A percentile compares a stretch with the other conserved stretches of the same genome.
Evolutionary conservation across 306 rosid genomes (phyloP).

Genomic region (Lagenaria siceraria): DNA sequence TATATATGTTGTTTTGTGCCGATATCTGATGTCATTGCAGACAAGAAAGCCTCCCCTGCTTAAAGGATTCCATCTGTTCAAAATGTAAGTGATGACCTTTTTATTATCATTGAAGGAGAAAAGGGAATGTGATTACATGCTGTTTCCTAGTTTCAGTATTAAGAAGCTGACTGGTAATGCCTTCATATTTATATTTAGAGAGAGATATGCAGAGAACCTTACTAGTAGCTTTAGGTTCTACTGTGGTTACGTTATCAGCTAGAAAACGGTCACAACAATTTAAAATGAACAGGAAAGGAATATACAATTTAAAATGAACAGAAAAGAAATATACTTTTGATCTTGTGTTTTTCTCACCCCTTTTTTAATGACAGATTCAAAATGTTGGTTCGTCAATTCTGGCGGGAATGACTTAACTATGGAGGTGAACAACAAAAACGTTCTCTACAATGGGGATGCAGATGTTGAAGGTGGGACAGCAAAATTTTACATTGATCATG

Average conservation of each 20-base stretch:
- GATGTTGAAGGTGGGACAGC: slow-evolving; percentile 29
- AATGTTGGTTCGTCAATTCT: slow-evolving; percentile 47
- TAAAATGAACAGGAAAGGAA: not conserved
- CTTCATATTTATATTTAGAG: not conserved
- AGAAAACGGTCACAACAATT: not conserved
- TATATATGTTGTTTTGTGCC: not conserved
- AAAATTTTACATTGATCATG: slow-evolving; percentile 6
- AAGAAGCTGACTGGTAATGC: not conserved
- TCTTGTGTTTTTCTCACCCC: not conserved
- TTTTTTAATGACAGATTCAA: slow-evolving; percentile 46
- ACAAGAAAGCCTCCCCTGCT: slow-evolving; percentile 44
- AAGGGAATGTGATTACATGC: not conserved
- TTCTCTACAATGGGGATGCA: slow-evolving; percentile 27
- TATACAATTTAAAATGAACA: not conserved
- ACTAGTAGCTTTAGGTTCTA: not conserved
- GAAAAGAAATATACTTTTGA: not conserved
- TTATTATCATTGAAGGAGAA: not conserved
- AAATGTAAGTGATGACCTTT: slow-evolving; percentile 40
- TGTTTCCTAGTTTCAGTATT: not conserved
- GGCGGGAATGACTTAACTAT: slow-evolving; percentile 22
- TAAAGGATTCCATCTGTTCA: slow-evolving; percentile 40
- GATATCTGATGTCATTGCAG: slow-evolving; percentile 23
- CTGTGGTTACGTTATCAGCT: not conserved
- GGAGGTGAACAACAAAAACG: slow-evolving; percentile 9
- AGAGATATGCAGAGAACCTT: not conserved